These are phyloP conservation scores for Pigoraptor vietnamica DNA, from an alignment of 78 protist genomes.

Conservation along the genomic window DNA sequence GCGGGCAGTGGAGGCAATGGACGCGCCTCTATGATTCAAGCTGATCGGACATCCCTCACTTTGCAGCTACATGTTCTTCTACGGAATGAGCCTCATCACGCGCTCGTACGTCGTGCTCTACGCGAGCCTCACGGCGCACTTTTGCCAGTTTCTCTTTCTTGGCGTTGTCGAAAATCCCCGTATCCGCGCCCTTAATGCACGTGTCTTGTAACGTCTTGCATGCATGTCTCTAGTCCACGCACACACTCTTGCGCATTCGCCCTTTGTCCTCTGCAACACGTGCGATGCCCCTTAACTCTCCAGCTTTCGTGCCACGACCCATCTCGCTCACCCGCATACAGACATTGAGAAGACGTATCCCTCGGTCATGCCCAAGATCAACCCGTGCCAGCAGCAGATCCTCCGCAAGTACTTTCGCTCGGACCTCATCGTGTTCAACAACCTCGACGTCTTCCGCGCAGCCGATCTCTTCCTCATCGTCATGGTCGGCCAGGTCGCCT, in stretches of 20 bases:
- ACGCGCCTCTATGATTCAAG: too few relatives aligned
- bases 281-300: too few relatives aligned
- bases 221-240: too few relatives aligned
- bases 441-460: conserved; percentile 44
- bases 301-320: too few relatives aligned
- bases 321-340: not conserved
- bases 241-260: too few relatives aligned
- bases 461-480: conserved; percentile 38
- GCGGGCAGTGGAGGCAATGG: too few relatives aligned
- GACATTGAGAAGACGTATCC: conserved; percentile 59
- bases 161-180: conserved; percentile 76
- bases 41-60: not conserved
- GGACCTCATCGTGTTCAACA: conserved; percentile 49
- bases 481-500: conserved; percentile 30
- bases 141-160: conserved; percentile 70
- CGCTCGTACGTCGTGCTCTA: conserved; percentile 69
- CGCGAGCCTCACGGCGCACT: conserved; percentile 63
- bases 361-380: not conserved
- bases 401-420: conserved; percentile 28
- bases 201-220: too few relatives aligned
- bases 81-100: conserved; percentile 68
- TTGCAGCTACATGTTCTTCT: conserved; percentile 52
- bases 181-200: not conserved
- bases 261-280: too few relatives aligned
- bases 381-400: not conserved